A percentile compares a stretch with the other conserved stretches of the same genome.
Evolutionary conservation across 2,329 filamentous ascomycete genomes (phyloP).

Genomic region (Botryotinia convoluta): DNA sequence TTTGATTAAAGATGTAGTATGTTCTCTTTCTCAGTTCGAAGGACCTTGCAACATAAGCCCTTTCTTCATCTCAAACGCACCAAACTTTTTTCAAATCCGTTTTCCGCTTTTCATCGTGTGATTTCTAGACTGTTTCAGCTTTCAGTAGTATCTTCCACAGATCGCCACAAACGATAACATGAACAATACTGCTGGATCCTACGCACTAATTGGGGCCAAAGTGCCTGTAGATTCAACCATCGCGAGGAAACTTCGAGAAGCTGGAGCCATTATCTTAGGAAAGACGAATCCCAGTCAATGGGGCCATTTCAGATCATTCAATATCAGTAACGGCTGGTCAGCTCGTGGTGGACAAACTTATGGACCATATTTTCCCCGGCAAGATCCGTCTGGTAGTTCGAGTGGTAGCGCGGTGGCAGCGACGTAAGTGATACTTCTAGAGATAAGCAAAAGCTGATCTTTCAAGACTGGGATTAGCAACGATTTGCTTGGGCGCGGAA

Average conservation of each 20-base stretch:
- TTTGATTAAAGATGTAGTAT: slow-evolving; percentile 59
- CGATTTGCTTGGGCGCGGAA: slow-evolving; percentile 45
- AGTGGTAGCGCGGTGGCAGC: slow-evolving; percentile 47
- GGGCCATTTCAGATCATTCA: slow-evolving; percentile 54
- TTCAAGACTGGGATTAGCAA: slow-evolving; percentile 39
- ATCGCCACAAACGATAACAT: slow-evolving; percentile 41
- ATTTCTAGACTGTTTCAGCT: background rate
- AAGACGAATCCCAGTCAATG: slow-evolving; percentile 49
- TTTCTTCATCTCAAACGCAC: background rate
- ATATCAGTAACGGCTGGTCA: slow-evolving; percentile 61
- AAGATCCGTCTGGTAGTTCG: slow-evolving; percentile 46
- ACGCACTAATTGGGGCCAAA: slow-evolving; percentile 6
- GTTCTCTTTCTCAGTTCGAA: slow-evolving; percentile 39
- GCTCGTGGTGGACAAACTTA: slow-evolving; percentile 59
- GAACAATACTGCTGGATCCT: slow-evolving; percentile 42
- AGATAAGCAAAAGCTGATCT: background rate
- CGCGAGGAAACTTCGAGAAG: slow-evolving; percentile 20
- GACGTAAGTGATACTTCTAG: background rate
- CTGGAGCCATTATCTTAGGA: slow-evolving; percentile 26
- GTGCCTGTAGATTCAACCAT: slow-evolving; percentile 20
- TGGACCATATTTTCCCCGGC: slow-evolving; percentile 42
- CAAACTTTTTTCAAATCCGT: background rate
- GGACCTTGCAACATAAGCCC: background rate
- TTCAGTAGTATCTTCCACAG: background rate
- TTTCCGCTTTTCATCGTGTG: background rate